A percentile compares a stretch with the other conserved stretches of the same genome.
Evolutionary conservation across 192 early-diverging fungal genomes (phyloP).

Genomic region (Linnemannia schmuckeri): DNA sequence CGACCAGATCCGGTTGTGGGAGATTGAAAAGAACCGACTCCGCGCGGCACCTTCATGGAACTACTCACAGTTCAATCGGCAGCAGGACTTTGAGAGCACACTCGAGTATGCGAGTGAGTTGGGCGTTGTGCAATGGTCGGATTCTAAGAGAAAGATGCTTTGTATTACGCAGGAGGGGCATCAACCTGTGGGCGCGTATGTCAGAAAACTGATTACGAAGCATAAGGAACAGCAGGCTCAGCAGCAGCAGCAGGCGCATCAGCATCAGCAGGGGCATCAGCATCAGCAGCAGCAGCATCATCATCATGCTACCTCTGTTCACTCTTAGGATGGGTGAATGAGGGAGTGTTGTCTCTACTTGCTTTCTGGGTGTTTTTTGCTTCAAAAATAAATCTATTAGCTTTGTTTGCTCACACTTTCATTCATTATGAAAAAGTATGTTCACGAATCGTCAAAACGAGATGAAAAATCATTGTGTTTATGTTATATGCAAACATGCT

Average conservation of each 20-base stretch:
- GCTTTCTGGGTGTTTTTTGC: background rate
- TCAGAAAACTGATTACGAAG: slow-evolving; percentile 48
- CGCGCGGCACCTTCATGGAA: slow-evolving; percentile 68
- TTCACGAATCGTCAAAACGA: too few species aligned
- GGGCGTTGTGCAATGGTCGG: slow-evolving; percentile 85
- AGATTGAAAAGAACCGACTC: slow-evolving; percentile 92
- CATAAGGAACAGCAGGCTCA: slow-evolving; percentile 39
- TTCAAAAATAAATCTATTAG: background rate
- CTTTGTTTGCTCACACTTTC: background rate
- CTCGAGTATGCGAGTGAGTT: slow-evolving; percentile 82
- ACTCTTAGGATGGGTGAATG: background rate
- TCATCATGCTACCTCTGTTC: slow-evolving; percentile 20
- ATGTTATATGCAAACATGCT: too few species aligned
- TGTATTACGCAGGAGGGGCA: slow-evolving; percentile 84
- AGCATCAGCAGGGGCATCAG: slow-evolving; percentile 23
- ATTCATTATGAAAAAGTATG: too few species aligned
- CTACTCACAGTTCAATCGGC: slow-evolving; percentile 82
- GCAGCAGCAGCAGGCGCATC: slow-evolving; percentile 30
- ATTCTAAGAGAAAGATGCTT: slow-evolving; percentile 75
- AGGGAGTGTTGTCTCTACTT: background rate
- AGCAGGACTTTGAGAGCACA: slow-evolving; percentile 80
- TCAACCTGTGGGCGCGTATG: slow-evolving; percentile 68
- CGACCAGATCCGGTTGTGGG: slow-evolving; percentile 97
- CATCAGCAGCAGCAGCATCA: slow-evolving; percentile 34
- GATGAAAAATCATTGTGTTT: too few species aligned